Conservation (phyloP, 1,284 basidiomycete species). For the Pascua sp. region DNA sequence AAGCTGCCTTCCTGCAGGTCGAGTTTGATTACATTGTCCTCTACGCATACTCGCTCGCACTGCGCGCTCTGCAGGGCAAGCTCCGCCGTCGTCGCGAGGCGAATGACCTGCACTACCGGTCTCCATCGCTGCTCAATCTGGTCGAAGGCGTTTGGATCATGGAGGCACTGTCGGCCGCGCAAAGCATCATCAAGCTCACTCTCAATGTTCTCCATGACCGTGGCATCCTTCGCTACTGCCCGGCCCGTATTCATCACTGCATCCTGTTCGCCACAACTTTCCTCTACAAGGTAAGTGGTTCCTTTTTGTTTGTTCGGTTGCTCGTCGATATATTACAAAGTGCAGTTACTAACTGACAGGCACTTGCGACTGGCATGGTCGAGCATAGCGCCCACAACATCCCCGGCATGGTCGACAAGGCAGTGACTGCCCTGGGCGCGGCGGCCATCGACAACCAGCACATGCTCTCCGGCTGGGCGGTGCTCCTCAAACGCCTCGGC, state of each 20-base stretch:
- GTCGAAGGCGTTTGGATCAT: conserved; percentile 18
- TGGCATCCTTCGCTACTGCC: conserved; percentile 9
- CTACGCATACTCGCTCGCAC: conserved; percentile 13
- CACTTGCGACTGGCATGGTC: conserved; percentile 15
- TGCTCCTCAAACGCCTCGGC: conserved; percentile 8
- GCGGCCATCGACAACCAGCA: conserved; percentile 16
- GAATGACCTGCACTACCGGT: conserved; percentile 11
- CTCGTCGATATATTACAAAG: no score
- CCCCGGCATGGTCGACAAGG: conserved; percentile 3
- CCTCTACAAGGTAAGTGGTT: conserved; percentile 11
- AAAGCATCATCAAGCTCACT: conserved; percentile 12
- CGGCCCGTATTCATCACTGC: conserved; percentile 14
- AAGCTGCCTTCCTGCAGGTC: conserved; percentile 10
- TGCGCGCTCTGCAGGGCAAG: conserved; percentile 14
- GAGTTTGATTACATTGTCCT: conserved; percentile 17
- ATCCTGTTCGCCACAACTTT: conserved; percentile 17
- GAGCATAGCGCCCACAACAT: conserved; percentile 11
- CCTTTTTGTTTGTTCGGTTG: no score
- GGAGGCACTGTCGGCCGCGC: conserved; percentile 12
- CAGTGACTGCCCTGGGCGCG: conserved; percentile 5
- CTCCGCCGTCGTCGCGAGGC: conserved; percentile 4
- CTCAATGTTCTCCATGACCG: conserved; percentile 10
- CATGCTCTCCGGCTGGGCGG: conserved; percentile 14
- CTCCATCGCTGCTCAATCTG: conserved; percentile 15
- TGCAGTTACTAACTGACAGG: conserved; percentile 5